Evolutionary conservation across 106 monocot species (phyloP), one percentile per base, ranked within the genome.

Genomic region (Dioscorea alata): DNA sequence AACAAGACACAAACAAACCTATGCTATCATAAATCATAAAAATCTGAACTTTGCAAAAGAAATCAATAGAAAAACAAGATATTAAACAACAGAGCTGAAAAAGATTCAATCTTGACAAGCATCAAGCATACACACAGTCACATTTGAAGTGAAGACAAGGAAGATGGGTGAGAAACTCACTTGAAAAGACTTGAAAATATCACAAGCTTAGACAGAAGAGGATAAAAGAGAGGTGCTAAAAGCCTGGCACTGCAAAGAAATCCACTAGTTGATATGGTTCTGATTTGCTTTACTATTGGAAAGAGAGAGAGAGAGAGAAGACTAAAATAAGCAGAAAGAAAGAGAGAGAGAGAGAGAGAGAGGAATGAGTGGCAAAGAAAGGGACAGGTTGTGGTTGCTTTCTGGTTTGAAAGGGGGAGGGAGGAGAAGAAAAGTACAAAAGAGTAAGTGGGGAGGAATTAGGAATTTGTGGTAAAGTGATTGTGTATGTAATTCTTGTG

Each of bases 321-420:
- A 19, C 4, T 54, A 49, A 23, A 68, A 16, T 17, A n/a, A 50
- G 21, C 3, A 65, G 12, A 0, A 15, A 50, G 25, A 25, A 4
- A 25, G 7, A 65, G 12, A 0, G 22, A 50, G 25, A 25, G 6
- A 25, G 49, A 71, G 18, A n/a, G 23, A 33, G 75, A 48, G 58
- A 60, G 13, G 13, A 50, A 60, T 24, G 18, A 67, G 19, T n/a
- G 67, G 59, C 21, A 21, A 19, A n/a, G 69, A 28, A 32, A 57
- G 53, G 49, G 6, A 22, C 54, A 31, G 33, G 60, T 28, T 12
- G 65, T 24, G 18, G 66, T 66, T 66, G 66, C 28, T 66, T 58
- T 66, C 74, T 50, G 48, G 33, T 59, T 66, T 66, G 16, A 48
- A 66, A 32, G 15, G 7, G 31, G 25, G 49, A 42, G 22, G 60